A percentile compares a stretch with the other conserved stretches of the same genome.
Evolutionary conservation across 108 stramenopile genomes (phyloP).

Genomic region (Aurantiochytrium sp.): DNA sequence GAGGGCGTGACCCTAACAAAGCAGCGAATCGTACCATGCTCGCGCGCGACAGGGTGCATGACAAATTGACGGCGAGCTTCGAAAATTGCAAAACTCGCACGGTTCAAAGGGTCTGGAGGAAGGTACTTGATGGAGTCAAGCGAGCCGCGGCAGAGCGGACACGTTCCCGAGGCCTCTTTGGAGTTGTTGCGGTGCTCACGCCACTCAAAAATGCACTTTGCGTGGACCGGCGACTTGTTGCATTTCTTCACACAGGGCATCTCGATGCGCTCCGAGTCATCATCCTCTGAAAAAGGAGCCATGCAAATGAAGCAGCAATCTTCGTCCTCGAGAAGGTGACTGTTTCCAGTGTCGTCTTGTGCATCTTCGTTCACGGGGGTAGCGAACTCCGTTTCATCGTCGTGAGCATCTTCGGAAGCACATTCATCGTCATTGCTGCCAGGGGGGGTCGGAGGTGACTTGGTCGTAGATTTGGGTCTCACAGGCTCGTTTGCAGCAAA

Average conservation of each 20-base stretch:
- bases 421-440: too few species aligned
- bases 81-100: neutral
- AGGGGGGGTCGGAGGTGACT: too few species aligned
- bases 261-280: neutral
- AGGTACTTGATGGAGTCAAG: neutral
- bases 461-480: neutral
- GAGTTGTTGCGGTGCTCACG: neutral
- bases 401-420: too few species aligned
- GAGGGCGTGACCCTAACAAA: neutral
- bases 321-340: neutral
- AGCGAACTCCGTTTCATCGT: too few species aligned
- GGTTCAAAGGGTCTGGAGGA: neutral
- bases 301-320: slow-evolving; percentile 8
- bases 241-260: neutral
- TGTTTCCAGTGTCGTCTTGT: neutral
- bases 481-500: neutral
- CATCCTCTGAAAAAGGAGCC: neutral
- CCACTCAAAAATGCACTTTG: slow-evolving; percentile 3
- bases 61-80: neutral
- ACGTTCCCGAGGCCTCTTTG: neutral
- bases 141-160: neutral
- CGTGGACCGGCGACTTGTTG: neutral
- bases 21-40: neutral
- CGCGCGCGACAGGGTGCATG: neutral
- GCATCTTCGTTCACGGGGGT: neutral